Evolutionary conservation across 106 monocot species (phyloP).

Genomic region (Gastrodia elata): DNA sequence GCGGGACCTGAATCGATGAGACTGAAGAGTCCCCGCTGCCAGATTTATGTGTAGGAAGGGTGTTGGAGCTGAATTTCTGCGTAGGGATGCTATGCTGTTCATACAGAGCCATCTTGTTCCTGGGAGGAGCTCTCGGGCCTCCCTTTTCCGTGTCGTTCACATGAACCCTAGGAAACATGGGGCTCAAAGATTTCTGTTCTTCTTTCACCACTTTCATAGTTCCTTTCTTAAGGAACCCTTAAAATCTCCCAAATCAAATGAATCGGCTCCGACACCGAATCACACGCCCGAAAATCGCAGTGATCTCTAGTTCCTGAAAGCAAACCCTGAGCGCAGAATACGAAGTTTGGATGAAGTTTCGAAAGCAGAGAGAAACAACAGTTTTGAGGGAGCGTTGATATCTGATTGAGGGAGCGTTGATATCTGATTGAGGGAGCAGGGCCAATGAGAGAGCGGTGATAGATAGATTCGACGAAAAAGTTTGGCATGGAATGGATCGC

Average conservation of each 20-base stretch:
- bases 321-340: not conserved
- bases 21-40: conserved; percentile 22
- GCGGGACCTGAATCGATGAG: conserved; percentile 36
- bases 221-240: not conserved
- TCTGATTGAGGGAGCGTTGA: not conserved
- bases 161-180: conserved; percentile 90
- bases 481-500: not conserved
- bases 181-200: conserved; percentile 33
- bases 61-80: conserved; percentile 36
- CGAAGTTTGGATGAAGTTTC: not conserved
- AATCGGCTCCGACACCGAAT: not conserved
- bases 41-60: conserved; percentile 15
- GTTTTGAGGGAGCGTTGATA: not conserved
- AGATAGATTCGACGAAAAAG: not conserved
- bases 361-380: not conserved
- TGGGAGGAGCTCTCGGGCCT: conserved; percentile 84
- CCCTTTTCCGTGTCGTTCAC: conserved; percentile 79
- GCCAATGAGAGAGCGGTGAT: not conserved
- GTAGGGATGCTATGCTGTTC: conserved; percentile 83
- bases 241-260: not conserved
- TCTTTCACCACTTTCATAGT: conserved; percentile 40
- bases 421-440: not conserved
- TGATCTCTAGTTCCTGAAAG: not conserved
- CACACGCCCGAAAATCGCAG: not conserved
- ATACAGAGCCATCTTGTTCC: conserved; percentile 99